Evolutionary conservation across 1,139 yeast genomes (phyloP).

Genomic region (Pichiaceae sp.): DNA sequence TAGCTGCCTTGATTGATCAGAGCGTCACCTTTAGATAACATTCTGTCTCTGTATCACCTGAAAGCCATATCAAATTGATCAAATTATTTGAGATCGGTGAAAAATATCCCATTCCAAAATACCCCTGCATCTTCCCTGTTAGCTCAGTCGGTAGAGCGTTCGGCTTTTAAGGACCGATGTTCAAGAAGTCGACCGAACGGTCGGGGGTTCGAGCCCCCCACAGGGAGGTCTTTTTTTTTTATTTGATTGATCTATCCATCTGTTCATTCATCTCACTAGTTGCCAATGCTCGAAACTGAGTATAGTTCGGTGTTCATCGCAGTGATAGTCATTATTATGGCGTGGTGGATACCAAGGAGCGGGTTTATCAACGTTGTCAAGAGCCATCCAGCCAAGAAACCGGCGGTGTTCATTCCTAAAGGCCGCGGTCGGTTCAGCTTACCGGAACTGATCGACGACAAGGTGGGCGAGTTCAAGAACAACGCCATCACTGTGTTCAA

Average conservation of each 20-base stretch:
- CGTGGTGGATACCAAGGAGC: not conserved
- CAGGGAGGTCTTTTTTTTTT: constrained; percentile 7
- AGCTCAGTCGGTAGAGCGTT: constrained; percentile 44
- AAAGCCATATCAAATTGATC: too few species aligned
- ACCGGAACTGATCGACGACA: constrained; percentile 4
- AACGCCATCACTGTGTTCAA: constrained; percentile 46
- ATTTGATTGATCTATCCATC: too few species aligned
- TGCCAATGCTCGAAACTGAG: too few species aligned
- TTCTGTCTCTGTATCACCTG: too few species aligned
- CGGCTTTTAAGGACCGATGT: constrained; percentile 32
- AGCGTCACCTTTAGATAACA: too few species aligned
- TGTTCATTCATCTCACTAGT: too few species aligned
- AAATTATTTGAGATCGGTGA: too few species aligned
- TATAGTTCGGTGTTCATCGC: too few species aligned
- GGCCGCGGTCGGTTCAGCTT: not conserved
- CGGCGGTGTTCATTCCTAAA: not conserved
- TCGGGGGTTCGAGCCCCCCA: constrained; percentile 13
- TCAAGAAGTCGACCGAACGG: constrained; percentile 16
- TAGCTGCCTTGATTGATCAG: too few species aligned
- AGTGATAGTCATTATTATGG: too few species aligned
- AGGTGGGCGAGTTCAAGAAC: constrained; percentile 36
- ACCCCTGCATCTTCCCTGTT: constrained; percentile 15
- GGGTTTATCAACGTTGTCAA: not conserved
- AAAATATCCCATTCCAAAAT: too few species aligned
- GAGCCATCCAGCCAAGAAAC: constrained; percentile 1